These are phyloP conservation scores for Anisodus acutangulus DNA, from an alignment of 257 asterid genomes.

Conservation along the genomic window DNA sequence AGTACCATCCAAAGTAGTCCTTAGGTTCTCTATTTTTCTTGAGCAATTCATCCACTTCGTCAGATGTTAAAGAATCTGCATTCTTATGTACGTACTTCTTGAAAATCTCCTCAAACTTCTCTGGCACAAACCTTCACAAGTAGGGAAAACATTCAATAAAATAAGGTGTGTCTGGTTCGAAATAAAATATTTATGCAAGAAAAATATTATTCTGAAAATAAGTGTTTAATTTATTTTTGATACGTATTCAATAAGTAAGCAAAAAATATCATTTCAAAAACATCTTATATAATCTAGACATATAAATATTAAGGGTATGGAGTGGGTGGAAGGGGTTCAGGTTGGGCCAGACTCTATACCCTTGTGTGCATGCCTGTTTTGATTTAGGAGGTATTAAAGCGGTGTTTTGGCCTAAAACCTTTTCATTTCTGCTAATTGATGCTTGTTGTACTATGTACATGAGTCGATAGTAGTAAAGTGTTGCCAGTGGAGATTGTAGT, in stretches of 20 bases:
- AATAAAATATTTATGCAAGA: not conserved
- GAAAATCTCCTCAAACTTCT: slow-evolving; percentile 30
- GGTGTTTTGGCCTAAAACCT: no score
- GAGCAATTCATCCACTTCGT: slow-evolving; percentile 27
- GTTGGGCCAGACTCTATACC: no score
- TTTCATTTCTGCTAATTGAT: no score
- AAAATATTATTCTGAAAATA: no score
- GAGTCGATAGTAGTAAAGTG: no score
- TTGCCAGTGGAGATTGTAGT: no score
- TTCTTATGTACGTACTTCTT: slow-evolving; percentile 20
- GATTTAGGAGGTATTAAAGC: no score
- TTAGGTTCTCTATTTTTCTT: slow-evolving; percentile 26
- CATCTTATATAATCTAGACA: no score
- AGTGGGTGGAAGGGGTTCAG: no score
- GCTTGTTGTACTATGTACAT: no score
- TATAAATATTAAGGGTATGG: not conserved
- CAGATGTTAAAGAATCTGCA: not conserved
- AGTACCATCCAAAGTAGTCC: slow-evolving; percentile 27
- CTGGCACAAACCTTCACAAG: slow-evolving; percentile 30
- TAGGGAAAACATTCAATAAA: not conserved
- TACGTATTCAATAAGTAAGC: not conserved
- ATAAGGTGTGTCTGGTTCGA: not conserved
- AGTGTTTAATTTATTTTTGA: not conserved
- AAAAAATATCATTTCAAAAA: no score
- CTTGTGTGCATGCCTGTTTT: no score